Base-by-base conservation (phyloP, 805 yeast genomes). In the Saccharomycopsis selenospora region DNA sequence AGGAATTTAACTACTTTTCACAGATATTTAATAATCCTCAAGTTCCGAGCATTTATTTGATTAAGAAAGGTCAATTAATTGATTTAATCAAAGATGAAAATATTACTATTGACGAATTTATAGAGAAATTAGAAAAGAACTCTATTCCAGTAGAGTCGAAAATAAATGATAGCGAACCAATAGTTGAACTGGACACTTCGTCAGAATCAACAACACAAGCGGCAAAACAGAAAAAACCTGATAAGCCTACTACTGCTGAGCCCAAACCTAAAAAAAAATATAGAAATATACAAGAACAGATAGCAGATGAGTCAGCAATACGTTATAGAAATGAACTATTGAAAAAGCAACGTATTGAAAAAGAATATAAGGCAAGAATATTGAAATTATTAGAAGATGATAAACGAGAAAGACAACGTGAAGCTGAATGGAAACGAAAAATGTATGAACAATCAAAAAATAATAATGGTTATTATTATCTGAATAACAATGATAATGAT, bases 41-140 rank as follows among this genome's bases (percentile, higher is more conserved):
- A 0, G 68, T 72, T 2, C 90, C 90, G 1, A 71, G 85, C 53
- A 64, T 82, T 22, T 72, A 76, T 57, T 64, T 82, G 11, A 68
- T 85, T n/a, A 64, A 61, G 28, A 63, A 67, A 8, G 79, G 82
- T 4, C 59, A 65, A 36, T 66, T 79, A 3, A 52, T 75, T 28
- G 78, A 72, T 42, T 56, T 68, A 2, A 62, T 79, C 8, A 62
- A 64, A 6, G 70, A 64, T 4, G 68, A 63, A 2, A 20, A 33
- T 7, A 55, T 64, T 2, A 40, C 60, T 7, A 51, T 48, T 17
- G 61, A 53, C 3, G 59, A 55, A 26, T 65, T 73, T 44, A 60
- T 56, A 18, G 44, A 48, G 33, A 60, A 65, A 36, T 53, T 65
- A 40, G 49, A 46, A 27, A 58, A 33, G 38, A 17, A 33, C 10